Evolutionary conservation across 192 early-diverging fungal genomes (phyloP).

Genomic region (Geranomyces michiganensis): DNA sequence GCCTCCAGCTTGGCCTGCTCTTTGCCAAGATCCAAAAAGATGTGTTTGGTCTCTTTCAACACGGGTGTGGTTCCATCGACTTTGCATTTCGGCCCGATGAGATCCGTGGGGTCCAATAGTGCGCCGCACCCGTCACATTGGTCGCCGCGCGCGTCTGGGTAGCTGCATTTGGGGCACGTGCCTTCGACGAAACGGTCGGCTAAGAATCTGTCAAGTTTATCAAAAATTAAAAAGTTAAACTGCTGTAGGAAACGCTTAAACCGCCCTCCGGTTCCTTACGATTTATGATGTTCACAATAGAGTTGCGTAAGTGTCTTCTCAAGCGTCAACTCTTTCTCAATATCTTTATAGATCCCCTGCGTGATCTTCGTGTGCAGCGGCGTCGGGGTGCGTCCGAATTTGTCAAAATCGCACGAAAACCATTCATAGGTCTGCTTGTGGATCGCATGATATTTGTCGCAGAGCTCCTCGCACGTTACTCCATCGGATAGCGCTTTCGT

Average conservation of each 20-base stretch:
- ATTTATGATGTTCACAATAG: constrained; percentile 82
- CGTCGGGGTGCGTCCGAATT: constrained; percentile 89
- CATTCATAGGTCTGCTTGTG: constrained; percentile 91
- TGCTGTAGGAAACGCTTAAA: too few species aligned
- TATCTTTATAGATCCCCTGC: constrained; percentile 83
- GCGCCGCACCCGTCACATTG: constrained; percentile 96
- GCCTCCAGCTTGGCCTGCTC: constrained; percentile 75
- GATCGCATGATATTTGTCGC: constrained; percentile 93
- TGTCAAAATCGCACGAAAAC: constrained; percentile 93
- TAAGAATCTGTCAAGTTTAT: constrained; percentile 66
- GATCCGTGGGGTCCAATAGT: constrained; percentile 88
- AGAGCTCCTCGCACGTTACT: constrained; percentile 85
- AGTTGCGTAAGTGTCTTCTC: constrained; percentile 85
- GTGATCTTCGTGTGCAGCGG: constrained; percentile 56
- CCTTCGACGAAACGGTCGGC: constrained; percentile 99
- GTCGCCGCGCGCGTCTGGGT: constrained; percentile 88
- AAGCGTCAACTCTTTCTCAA: constrained; percentile 69
- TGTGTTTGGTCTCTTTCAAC: constrained; percentile 79
- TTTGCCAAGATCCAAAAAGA: constrained; percentile 85
- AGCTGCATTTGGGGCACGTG: constrained; percentile 83
- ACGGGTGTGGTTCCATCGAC: constrained; percentile 81
- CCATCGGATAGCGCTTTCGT: constrained; percentile 96
- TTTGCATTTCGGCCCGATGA: constrained; percentile 94
- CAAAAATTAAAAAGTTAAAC: neutral
- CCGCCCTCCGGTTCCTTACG: too few species aligned